Evolutionary conservation across 2,329 filamentous ascomycete species (phyloP).

Genomic region (Emydomyces testavorans): DNA sequence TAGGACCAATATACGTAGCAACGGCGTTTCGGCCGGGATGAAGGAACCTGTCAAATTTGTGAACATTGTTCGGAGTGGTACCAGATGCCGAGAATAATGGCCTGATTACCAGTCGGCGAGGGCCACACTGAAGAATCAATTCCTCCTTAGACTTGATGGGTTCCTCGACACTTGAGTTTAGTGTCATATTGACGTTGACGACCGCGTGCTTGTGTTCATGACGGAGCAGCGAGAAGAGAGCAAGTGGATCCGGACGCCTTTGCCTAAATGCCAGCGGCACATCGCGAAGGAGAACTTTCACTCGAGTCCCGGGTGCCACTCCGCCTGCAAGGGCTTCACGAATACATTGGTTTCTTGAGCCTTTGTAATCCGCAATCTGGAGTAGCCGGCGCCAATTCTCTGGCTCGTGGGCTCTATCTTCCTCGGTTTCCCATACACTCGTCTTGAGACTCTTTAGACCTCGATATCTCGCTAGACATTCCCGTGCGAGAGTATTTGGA

Average conservation of each 20-base stretch:
- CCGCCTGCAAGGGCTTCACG: slow-evolving; percentile 83
- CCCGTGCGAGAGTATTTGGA: slow-evolving; percentile 72
- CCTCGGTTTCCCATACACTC: slow-evolving; percentile 77
- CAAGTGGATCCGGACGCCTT: slow-evolving; percentile 48
- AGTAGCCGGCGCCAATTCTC: slow-evolving; percentile 80
- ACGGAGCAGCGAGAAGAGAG: slow-evolving; percentile 73
- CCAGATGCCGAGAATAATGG: slow-evolving; percentile 84
- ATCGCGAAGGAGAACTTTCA: slow-evolving; percentile 61
- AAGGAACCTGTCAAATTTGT: slow-evolving; percentile 88
- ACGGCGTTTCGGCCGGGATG: slow-evolving; percentile 84
- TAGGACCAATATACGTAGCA: slow-evolving; percentile 76
- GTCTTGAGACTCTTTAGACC: slow-evolving; percentile 84
- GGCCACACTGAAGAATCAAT: slow-evolving; percentile 80
- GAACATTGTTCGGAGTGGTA: slow-evolving; percentile 87
- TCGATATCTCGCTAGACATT: slow-evolving; percentile 74
- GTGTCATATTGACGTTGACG: slow-evolving; percentile 78
- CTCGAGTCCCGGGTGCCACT: slow-evolving; percentile 69
- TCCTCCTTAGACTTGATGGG: slow-evolving; percentile 88
- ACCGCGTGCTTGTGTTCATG: slow-evolving; percentile 92
- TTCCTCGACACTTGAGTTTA: slow-evolving; percentile 61
- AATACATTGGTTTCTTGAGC: slow-evolving; percentile 61
- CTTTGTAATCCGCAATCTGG: slow-evolving; percentile 80
- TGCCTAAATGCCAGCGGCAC: slow-evolving; percentile 45
- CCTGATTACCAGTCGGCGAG: slow-evolving; percentile 74
- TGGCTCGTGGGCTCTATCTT: slow-evolving; percentile 77